These are phyloP conservation scores for Scolecobasidium constrictum DNA, from an alignment of 2,329 filamentous ascomycete species.

Conservation along the genomic window DNA sequence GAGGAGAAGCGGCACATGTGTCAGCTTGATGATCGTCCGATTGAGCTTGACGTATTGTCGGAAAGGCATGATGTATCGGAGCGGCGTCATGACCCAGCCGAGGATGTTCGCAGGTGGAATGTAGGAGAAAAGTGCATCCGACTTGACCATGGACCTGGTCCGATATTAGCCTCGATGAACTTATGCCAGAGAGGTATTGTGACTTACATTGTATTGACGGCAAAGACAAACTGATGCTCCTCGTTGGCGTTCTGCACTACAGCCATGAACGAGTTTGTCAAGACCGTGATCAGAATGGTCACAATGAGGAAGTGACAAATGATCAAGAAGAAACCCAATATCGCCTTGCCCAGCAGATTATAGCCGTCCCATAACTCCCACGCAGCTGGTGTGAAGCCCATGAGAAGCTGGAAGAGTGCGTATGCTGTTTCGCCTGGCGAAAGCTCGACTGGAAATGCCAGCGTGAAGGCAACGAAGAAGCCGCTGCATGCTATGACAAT, in stretches of 20 bases:
- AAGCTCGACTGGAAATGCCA: slow-evolving; percentile 62
- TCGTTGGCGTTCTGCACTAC: slow-evolving; percentile 89
- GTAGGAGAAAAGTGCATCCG: slow-evolving; percentile 92
- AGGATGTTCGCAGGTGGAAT: slow-evolving; percentile 85
- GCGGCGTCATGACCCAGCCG: slow-evolving; percentile 76
- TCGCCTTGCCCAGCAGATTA: slow-evolving; percentile 63
- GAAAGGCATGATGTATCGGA: slow-evolving; percentile 71
- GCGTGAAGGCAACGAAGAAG: slow-evolving; percentile 88
- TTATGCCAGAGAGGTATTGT: no score
- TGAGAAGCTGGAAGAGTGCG: slow-evolving; percentile 83
- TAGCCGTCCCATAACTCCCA: slow-evolving; percentile 84
- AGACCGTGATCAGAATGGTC: slow-evolving; percentile 87
- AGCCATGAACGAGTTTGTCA: slow-evolving; percentile 93
- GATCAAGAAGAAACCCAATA: slow-evolving; percentile 76
- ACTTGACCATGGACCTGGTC: slow-evolving; percentile 98
- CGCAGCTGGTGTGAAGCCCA: slow-evolving; percentile 91
- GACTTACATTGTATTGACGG: slow-evolving; percentile 93
- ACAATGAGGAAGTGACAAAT: slow-evolving; percentile 93
- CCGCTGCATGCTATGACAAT: slow-evolving; percentile 84
- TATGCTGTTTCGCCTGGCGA: slow-evolving; percentile 70
- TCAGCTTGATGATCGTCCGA: slow-evolving; percentile 80
- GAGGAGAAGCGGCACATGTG: slow-evolving; percentile 80
- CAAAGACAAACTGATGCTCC: slow-evolving; percentile 86
- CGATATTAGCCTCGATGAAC: no score
- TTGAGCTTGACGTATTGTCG: slow-evolving; percentile 76